Evolutionary conservation across 305 asterid species (phyloP).

Genomic region (Fraxinus ornus): DNA sequence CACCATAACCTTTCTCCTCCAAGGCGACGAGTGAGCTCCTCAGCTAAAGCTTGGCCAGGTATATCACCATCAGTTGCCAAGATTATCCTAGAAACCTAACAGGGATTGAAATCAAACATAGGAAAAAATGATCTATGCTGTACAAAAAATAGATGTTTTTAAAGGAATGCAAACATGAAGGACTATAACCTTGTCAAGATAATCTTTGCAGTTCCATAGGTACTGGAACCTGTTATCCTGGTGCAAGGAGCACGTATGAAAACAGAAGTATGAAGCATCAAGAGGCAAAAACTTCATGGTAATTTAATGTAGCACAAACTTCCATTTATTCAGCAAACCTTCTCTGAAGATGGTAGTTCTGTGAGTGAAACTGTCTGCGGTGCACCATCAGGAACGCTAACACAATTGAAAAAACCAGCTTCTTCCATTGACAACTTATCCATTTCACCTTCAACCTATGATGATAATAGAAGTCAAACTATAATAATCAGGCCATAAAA

Average conservation of each 20-base stretch:
- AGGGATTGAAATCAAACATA: neutral
- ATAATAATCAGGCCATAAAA: slow-evolving; percentile 11
- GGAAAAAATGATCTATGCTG: neutral
- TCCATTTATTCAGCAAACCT: slow-evolving; percentile 35
- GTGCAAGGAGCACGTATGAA: slow-evolving; percentile 3
- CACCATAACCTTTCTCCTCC: slow-evolving; percentile 62
- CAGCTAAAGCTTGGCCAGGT: slow-evolving; percentile 73
- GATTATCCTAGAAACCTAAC: slow-evolving; percentile 60
- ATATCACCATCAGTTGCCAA: slow-evolving; percentile 72
- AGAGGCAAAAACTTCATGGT: neutral
- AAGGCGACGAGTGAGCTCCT: slow-evolving; percentile 77
- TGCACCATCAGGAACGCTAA: slow-evolving; percentile 81
- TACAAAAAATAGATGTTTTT: neutral
- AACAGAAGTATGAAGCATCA: neutral
- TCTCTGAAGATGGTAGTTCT: slow-evolving; percentile 51
- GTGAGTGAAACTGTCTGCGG: slow-evolving; percentile 60
- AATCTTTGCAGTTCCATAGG: slow-evolving; percentile 70
- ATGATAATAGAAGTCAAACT: slow-evolving; percentile 18
- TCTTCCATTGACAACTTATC: slow-evolving; percentile 86
- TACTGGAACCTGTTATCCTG: slow-evolving; percentile 64
- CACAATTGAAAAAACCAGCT: slow-evolving; percentile 69
- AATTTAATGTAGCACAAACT: neutral
- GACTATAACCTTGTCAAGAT: slow-evolving; percentile 54
- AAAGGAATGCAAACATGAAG: neutral
- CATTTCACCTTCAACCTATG: slow-evolving; percentile 81